Evolutionary conservation across 208 protist species (phyloP).

Genomic region (Tritrichomonas musculus): DNA sequence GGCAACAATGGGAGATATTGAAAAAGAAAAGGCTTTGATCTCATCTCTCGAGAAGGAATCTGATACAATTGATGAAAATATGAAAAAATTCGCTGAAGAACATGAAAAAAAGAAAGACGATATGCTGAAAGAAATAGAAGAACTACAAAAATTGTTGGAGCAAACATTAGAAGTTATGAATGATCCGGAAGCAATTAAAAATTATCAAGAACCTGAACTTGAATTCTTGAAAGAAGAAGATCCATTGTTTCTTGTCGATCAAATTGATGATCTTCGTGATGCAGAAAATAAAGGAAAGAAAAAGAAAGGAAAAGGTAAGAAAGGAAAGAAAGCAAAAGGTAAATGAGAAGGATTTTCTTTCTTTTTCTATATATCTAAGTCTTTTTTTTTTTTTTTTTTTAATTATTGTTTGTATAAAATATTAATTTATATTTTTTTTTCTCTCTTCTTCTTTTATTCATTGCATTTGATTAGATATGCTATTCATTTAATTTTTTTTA

Average conservation of each 20-base stretch:
- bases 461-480: no score
- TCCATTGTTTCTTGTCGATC: constrained; percentile 5
- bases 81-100: neutral
- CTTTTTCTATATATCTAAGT: no score
- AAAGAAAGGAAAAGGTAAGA: no score
- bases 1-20: neutral
- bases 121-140: neutral
- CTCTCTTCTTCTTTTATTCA: no score
- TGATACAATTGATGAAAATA: neutral
- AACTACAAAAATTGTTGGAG: neutral
- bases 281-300: no score
- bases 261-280: neutral
- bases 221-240: neutral
- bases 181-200: neutral
- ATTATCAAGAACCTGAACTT: neutral
- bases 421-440: no score
- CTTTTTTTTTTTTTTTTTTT: no score
- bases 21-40: neutral
- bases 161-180: neutral
- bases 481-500: no score
- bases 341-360: no score
- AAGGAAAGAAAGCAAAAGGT: no score
- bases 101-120: neutral
- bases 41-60: neutral
- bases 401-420: no score